Base-by-base conservation (phyloP, 139 green algal species). In the Microglena sp. region DNA sequence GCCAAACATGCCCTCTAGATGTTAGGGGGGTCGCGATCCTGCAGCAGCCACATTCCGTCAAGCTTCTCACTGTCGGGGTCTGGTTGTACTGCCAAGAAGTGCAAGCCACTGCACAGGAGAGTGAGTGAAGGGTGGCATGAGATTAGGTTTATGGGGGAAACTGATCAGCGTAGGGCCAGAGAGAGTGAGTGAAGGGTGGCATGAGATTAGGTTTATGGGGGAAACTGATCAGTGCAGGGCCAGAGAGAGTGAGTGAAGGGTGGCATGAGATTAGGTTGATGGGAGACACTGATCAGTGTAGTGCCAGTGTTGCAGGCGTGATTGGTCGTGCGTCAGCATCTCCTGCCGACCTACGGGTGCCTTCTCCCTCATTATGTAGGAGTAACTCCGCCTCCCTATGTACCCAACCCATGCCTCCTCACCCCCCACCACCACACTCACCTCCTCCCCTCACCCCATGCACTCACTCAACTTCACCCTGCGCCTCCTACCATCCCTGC, bases 61-160 rank as follows among this genome's bases (percentile, higher is more conserved):
- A 87, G 84, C 7, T 87, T 76, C 44, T 96, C 89, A 5, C 75
- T 80, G 45, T 98, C 93, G 18, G 90, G 87, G 68, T 96, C 83
- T 5, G 70, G 77, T 76, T 97, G 94, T 4, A 99, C 79, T 0
- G 87, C 93, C 57, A 99, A 72, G 72, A 99, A 99, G 70, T 99
- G 93, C 58, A 99, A 64, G 2, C 93, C 93, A 35, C 79, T 85
- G 69, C 45, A 31, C 59, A 67, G 35, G n/a, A 71, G 34, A 26
- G 46, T 15, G 18, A 71, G 43, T 24, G 6, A 15, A 34, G 27
- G 24, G 5, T 43, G 26, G 26, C 55, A 62, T 22, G 8, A 58
- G 50, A 50, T 18, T 50, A 15, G 18, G 18, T 50, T 11, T 50
- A 15, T 50, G 40, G 40, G 40, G 40, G 11, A 50, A 50, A 50